Conservation (phyloP, 495 filamentous ascomycete species). For the Aspergillus homomorphus region DNA sequence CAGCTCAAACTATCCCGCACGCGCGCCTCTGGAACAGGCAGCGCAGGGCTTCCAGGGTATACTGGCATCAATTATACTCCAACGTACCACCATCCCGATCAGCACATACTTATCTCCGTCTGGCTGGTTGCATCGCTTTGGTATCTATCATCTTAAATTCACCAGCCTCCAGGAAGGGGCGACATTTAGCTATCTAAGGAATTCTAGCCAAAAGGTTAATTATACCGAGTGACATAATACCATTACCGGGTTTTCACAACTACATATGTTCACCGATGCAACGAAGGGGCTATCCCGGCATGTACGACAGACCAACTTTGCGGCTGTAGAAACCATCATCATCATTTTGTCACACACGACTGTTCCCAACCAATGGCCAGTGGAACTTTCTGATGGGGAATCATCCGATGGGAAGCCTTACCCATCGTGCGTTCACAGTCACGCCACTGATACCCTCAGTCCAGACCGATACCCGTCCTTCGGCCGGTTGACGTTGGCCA, state of each 20-base stretch:
- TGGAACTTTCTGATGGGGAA: background rate
- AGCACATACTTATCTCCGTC: background rate
- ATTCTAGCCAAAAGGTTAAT: constrained; percentile 1
- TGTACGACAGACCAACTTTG: no score
- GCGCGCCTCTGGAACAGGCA: background rate
- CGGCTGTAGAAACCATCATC: background rate
- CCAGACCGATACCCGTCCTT: background rate
- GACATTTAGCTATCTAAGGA: background rate
- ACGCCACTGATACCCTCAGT: background rate
- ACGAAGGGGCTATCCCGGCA: background rate
- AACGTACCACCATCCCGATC: background rate
- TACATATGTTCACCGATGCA: background rate
- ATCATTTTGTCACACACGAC: background rate
- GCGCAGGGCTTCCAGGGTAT: background rate
- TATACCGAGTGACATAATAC: background rate
- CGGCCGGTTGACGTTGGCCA: background rate
- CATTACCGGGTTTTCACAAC: background rate
- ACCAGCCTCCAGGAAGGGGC: background rate
- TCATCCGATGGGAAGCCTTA: constrained; percentile 3
- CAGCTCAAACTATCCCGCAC: background rate
- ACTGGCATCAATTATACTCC: no score
- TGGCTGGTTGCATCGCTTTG: background rate
- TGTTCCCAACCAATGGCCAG: background rate
- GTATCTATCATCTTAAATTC: background rate
- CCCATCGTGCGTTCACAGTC: background rate